These are phyloP conservation scores for Periconia sp. DNA, from an alignment of 2,329 filamentous ascomycete genomes.

Conservation along the genomic window DNA sequence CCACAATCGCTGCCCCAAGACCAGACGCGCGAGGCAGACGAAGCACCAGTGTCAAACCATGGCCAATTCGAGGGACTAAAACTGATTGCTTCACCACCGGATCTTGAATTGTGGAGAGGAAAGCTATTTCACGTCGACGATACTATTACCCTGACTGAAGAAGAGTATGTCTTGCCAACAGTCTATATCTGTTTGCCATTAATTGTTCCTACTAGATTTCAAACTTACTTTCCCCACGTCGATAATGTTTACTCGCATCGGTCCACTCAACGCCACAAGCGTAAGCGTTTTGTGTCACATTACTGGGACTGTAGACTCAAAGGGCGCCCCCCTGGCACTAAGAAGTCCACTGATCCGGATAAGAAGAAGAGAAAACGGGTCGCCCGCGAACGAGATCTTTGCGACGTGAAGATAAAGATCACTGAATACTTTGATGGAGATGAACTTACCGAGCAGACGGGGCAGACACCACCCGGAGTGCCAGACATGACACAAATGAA, in stretches of 20 bases:
- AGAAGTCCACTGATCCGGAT: constrained; percentile 75
- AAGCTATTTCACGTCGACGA: constrained; percentile 76
- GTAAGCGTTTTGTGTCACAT: constrained; percentile 78
- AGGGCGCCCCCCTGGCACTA: constrained; percentile 75
- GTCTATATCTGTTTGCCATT: background rate
- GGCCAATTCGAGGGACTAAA: constrained; percentile 57
- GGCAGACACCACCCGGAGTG: constrained; percentile 26
- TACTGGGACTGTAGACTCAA: constrained; percentile 86
- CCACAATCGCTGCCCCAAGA: constrained; percentile 23
- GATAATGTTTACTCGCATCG: constrained; percentile 85
- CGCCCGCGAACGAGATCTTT: constrained; percentile 75
- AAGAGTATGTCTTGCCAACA: constrained; percentile 59
- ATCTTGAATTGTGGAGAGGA: constrained; percentile 69
- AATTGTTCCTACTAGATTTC: constrained; percentile 57
- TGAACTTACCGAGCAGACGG: constrained; percentile 38
- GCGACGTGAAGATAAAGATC: constrained; percentile 85
- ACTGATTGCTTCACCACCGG: constrained; percentile 66
- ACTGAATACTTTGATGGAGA: constrained; percentile 72
- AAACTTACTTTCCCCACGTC: constrained; percentile 80
- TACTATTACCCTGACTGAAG: constrained; percentile 70
- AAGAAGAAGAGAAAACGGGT: constrained; percentile 81
- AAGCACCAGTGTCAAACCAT: constrained; percentile 49
- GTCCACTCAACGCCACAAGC: constrained; percentile 78
- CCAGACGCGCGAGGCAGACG: constrained; percentile 16
- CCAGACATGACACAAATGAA: background rate